Evolutionary conservation across 1,139 yeast genomes (phyloP), one percentile per base, ranked within the genome.

Genomic region (Zygosaccharomyces sapae): DNA sequence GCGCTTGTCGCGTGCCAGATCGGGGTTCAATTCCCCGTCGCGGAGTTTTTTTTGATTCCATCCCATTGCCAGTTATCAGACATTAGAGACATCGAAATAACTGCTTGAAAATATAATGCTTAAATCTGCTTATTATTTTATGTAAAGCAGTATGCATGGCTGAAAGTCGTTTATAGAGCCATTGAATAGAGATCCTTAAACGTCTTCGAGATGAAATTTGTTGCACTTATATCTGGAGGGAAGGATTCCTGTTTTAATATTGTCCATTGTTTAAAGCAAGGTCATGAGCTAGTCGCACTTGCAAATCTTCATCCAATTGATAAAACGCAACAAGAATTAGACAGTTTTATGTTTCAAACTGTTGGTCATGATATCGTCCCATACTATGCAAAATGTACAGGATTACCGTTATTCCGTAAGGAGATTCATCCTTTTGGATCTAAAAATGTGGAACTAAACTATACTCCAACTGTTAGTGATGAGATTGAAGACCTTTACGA

Each of bases 291-390:
- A 9, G 77, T 78, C 0, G 96, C 96, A 0, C 67, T 92, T 43
- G 98, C 89, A 0, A 92, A 92, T 59, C 68, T 92, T 50, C 80
- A 81, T 59, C 98, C 98, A 1, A 52, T 55, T 2, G 67, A 70
- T 13, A 67, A 67, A 16, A 25, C 50, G 1, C 60, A 63, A n/a
- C 73, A 71, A 48, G 98, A 92, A 65, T 71, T 92, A 49, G 97
- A 92, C 67, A 86, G 96, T 47, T 92, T 85, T 65, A 92, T 92
- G 98, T 92, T 87, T 67, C 98, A 92, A 67, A 92, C 98, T 0
- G 98, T 92, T n/a, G 98, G 98, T 0, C 94, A 86, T 65, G 88
- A 85, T 55, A 79, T 87, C 3, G 74, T 92, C 4, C 75, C 77
- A 0, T 67, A 71, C 48, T 88, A 89, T 59, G 71, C 78, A 1